phyloP scores from a whole-genome alignment of 768 basidiomycete species.

The Chlorophyllum brunneum region DNA sequence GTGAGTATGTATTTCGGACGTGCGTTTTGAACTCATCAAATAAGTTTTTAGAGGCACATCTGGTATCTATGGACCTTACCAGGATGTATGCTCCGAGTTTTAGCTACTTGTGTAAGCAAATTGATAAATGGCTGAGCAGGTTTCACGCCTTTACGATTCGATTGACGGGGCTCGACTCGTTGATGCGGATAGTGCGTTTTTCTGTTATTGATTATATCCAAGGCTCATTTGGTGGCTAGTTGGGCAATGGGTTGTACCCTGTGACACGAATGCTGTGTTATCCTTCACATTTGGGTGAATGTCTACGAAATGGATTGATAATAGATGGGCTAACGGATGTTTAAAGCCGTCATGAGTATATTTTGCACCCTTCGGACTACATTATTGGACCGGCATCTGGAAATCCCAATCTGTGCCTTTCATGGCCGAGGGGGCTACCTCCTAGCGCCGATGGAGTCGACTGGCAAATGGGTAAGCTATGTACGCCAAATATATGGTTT shows the following conservation, averaged over 20 bases:
- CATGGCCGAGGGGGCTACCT: conserved; percentile 67
- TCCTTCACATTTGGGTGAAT: conserved; percentile 69
- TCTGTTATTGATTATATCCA: not conserved
- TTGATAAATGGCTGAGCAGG: conserved; percentile 36
- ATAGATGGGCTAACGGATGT: not conserved
- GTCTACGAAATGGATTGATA: not conserved
- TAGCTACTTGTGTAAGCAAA: not conserved
- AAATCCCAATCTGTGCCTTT: conserved; percentile 62
- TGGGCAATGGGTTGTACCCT: conserved; percentile 78
- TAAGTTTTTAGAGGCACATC: conserved; percentile 49
- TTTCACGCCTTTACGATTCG: conserved; percentile 57
- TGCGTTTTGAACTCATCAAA: not conserved
- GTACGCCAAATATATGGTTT: not conserved
- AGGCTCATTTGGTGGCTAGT: conserved; percentile 21
- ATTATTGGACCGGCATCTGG: conserved; percentile 66
- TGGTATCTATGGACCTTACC: conserved; percentile 74
- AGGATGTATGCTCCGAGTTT: conserved; percentile 48
- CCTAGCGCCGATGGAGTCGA: conserved; percentile 75
- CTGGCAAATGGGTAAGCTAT: conserved; percentile 70
- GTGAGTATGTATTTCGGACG: conserved; percentile 36
- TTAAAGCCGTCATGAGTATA: conserved; percentile 46
- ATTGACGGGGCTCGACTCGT: conserved; percentile 69
- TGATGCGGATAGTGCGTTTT: conserved; percentile 39
- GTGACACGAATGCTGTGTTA: conserved; percentile 53
- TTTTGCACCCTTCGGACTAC: conserved; percentile 72